A percentile compares a stretch with the other conserved stretches of the same genome.
Evolutionary conservation across 116 monocot genomes (phyloP).

Genomic region (Dioscorea cayenensis): DNA sequence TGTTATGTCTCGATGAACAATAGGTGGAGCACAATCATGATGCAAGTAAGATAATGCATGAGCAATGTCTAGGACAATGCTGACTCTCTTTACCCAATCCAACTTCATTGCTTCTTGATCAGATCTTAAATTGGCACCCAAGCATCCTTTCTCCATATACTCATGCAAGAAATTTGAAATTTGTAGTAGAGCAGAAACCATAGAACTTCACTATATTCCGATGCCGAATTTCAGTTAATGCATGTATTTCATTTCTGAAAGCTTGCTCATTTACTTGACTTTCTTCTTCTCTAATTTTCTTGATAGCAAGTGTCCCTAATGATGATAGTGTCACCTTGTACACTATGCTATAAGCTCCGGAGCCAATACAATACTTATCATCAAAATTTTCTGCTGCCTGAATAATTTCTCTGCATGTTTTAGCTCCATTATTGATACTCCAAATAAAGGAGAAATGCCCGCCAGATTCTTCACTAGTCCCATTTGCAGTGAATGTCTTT

Average conservation of each 20-base stretch:
- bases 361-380: constrained; percentile 18
- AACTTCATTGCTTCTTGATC: constrained; percentile 14
- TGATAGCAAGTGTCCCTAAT: constrained; percentile 12
- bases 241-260: constrained; percentile 19
- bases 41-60: constrained; percentile 16
- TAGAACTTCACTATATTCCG: constrained; percentile 31
- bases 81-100: constrained; percentile 23
- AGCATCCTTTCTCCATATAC: constrained; percentile 23
- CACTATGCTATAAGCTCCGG: constrained; percentile 16
- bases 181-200: constrained; percentile 21
- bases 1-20: constrained; percentile 17
- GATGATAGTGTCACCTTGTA: constrained; percentile 16
- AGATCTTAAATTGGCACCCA: constrained; percentile 3
- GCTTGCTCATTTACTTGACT: neutral
- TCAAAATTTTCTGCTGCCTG: constrained; percentile 19
- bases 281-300: constrained; percentile 10
- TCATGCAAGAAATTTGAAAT: constrained; percentile 20
- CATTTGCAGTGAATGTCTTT: neutral
- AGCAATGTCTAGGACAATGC: constrained; percentile 7
- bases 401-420: constrained; percentile 14
- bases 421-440: constrained; percentile 10
- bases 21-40: constrained; percentile 16
- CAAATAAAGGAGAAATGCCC: constrained; percentile 6
- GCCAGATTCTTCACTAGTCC: too few species aligned
- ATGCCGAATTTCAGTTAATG: constrained; percentile 25